These are phyloP conservation scores for Hygrocybe punicea DNA, from an alignment of 768 basidiomycete species.

Conservation along the genomic window DNA sequence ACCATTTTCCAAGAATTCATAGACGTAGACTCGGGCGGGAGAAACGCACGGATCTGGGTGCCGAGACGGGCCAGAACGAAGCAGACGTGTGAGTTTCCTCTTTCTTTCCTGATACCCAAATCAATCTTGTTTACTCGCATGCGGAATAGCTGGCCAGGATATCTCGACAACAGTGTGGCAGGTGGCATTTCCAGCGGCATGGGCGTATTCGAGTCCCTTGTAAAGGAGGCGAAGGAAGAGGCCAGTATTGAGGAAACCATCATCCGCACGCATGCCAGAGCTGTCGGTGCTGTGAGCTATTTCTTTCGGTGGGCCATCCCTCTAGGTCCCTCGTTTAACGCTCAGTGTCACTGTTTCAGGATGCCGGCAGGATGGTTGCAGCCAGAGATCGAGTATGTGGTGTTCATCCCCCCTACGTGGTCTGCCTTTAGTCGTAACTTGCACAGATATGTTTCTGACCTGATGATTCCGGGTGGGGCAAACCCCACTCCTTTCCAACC, in stretches of 20 bases:
- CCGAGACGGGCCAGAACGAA: constrained; percentile 84
- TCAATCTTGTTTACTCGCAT: not conserved
- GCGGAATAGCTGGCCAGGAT: constrained; percentile 68
- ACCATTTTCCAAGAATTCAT: constrained; percentile 56
- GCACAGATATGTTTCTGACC: constrained; percentile 82
- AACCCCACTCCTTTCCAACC: constrained; percentile 56
- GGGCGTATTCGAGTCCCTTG: constrained; percentile 63
- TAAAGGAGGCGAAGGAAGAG: constrained; percentile 94
- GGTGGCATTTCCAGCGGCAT: constrained; percentile 88
- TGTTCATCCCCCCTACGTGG: not conserved
- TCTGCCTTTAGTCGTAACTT: not conserved
- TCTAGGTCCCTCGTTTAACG: not conserved
- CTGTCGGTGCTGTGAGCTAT: constrained; percentile 75
- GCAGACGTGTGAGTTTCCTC: constrained; percentile 63
- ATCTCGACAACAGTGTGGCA: constrained; percentile 86
- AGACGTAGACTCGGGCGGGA: constrained; percentile 33
- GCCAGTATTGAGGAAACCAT: constrained; percentile 73
- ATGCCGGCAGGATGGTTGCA: constrained; percentile 75
- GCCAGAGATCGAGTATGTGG: constrained; percentile 75
- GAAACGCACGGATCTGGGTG: constrained; percentile 68
- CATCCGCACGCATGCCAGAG: constrained; percentile 54
- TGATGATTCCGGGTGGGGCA: constrained; percentile 56
- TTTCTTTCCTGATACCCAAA: not conserved
- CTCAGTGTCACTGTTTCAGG: constrained; percentile 31
- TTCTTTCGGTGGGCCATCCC: constrained; percentile 57